Conservation (phyloP, 2,329 filamentous ascomycete species). For the Claviceps monticola region DNA sequence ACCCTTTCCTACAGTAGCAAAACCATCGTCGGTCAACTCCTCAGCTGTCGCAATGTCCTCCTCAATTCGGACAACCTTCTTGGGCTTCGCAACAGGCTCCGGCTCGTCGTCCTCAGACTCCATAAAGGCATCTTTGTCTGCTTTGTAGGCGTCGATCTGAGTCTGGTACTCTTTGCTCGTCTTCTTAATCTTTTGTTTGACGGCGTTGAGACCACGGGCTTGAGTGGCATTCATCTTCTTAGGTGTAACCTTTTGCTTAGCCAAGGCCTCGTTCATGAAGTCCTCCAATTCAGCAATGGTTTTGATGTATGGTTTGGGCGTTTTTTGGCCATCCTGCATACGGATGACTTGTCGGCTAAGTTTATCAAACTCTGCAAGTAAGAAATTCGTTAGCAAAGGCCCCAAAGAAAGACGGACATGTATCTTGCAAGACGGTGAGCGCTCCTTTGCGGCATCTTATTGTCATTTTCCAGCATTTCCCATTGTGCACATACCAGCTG, state of each 20-base stretch:
- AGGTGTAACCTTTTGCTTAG: slow-evolving; percentile 87
- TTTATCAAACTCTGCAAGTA: slow-evolving; percentile 71
- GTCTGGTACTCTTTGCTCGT: slow-evolving; percentile 88
- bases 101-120: slow-evolving; percentile 69
- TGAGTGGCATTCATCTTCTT: slow-evolving; percentile 99
- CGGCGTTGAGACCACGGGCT: slow-evolving; percentile 84
- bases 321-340: slow-evolving; percentile 60
- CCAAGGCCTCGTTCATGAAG: slow-evolving; percentile 80
- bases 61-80: slow-evolving; percentile 24
- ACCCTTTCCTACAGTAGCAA: slow-evolving; percentile 75
- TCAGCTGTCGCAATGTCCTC: slow-evolving; percentile 31
- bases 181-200: slow-evolving; percentile 98
- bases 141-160: slow-evolving; percentile 77
- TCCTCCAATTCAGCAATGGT: slow-evolving; percentile 88
- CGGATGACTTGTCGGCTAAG: slow-evolving; percentile 76
- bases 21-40: slow-evolving; percentile 70
- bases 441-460: background rate
- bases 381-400: slow-evolving; percentile 5
- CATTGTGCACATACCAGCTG: slow-evolving; percentile 49
- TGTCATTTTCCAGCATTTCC: background rate
- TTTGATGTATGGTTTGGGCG: slow-evolving; percentile 86
- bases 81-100: slow-evolving; percentile 34
- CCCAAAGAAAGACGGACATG: background rate
- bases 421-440: background rate
- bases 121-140: slow-evolving; percentile 79